A percentile compares a stretch with the other conserved stretches of the same genome.
Conservation (phyloP, 805 yeast species). For the Kodamaea fukazawae region DNA sequence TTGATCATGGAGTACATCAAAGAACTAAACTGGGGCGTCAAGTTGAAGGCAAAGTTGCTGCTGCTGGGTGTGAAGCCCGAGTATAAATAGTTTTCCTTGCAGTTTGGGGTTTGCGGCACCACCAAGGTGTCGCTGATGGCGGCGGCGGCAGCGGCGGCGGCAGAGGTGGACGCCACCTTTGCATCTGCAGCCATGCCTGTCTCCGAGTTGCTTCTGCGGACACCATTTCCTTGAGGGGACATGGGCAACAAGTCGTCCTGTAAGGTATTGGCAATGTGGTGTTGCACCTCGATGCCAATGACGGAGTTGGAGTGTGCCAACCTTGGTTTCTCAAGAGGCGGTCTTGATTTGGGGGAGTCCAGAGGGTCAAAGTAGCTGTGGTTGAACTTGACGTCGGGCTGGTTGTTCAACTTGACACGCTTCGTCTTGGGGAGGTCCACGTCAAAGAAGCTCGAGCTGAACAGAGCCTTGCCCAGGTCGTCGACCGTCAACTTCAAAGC, state of each 20-base stretch:
- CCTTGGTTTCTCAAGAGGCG: conserved; percentile 13
- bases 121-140: conserved; percentile 13
- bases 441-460: conserved; percentile 22
- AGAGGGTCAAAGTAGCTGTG: background rate
- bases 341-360: conserved; percentile 1
- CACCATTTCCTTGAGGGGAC: conserved; percentile 8
- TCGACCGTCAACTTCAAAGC: conserved; percentile 37
- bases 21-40: conserved; percentile 41
- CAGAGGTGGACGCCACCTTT: conserved; percentile 2
- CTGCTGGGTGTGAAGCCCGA: conserved; percentile 30
- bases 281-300: conserved; percentile 25
- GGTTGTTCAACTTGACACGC: background rate
- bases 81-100: conserved; percentile 25
- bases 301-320: conserved; percentile 26
- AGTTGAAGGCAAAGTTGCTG: conserved; percentile 24
- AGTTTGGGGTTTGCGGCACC: conserved; percentile 38
- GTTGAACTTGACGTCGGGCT: background rate
- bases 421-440: background rate
- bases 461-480: conserved; percentile 41
- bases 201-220: conserved; percentile 27
- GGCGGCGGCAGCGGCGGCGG: conserved; percentile 7
- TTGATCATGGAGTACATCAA: conserved; percentile 38
- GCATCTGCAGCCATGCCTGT: conserved; percentile 14
- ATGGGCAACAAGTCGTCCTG: background rate
- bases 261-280: background rate